Base-by-base conservation (phyloP, 2,329 filamentous ascomycete genomes). In the Cadophora luteo-olivacea region DNA sequence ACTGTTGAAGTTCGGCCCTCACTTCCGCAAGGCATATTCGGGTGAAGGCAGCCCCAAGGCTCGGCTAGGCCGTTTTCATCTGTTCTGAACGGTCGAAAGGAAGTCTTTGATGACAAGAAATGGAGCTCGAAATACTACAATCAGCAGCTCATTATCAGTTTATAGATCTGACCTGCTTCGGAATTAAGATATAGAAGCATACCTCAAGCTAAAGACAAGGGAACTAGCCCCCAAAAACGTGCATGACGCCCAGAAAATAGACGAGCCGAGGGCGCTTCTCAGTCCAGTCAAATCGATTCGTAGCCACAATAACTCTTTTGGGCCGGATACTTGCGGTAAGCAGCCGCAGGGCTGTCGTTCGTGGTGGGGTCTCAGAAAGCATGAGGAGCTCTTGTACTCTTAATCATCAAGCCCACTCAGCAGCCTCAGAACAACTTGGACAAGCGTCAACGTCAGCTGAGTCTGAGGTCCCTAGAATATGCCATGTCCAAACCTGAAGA, bases 391-490 rank as follows among this genome's bases (percentile, higher is more conserved):
- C 36, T 8, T 45, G 2, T 19, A n/a, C n/a, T 25, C 33, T 60
- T 60, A 60, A 60, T 60, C 55, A 60, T 60, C 55, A 60, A 60
- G 55, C 33, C 55, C n/a, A 60, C 55, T 61, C 58, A 61, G 57
- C 57, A 48, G 24, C 58, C 38, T 61, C 41, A n/a, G n/a, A n/a
- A n/a, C n/a, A n/a, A n/a, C n/a, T n/a, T 49, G 38, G 24, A 61
- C 58, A 11, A 61, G 24, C 22, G 38, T 61, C 58, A 61, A 48
- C 25, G 38, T 61, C 38, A 61, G 58, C 58, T 61, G 58, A 61
- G 58, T 49, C 16, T 61, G 58, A 61, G 38, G 58, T 33, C n/a
- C 29, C 41, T 19, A 48, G 38, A 45, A 24, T 33, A 61, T 29
- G 22, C 58, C 25, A 49, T 61, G 45, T n/a, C 25, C 38, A 24